A percentile compares a stretch with the other conserved stretches of the same genome.
Conservation (phyloP, 2,329 filamentous ascomycete genomes). For the Fusarium continuum region DNA sequence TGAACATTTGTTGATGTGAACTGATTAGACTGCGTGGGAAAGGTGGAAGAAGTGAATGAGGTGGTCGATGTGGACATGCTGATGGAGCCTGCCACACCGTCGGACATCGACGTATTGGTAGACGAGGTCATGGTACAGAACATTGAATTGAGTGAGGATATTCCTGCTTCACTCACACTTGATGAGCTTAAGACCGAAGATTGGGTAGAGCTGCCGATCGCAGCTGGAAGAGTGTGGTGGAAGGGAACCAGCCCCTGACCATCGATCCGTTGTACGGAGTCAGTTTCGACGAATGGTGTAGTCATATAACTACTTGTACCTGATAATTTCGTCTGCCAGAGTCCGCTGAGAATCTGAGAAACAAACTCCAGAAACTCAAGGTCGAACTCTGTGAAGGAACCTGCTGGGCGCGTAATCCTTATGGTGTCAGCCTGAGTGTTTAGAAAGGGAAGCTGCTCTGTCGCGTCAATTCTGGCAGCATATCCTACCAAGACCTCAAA, state of each 20-base stretch:
- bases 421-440: neutral
- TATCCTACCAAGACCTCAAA: neutral
- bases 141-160: too few relatives aligned
- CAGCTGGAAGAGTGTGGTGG: rapidly evolving
- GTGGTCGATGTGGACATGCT: neutral
- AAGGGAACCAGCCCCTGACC: too few relatives aligned
- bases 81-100: neutral
- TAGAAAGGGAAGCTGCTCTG: neutral
- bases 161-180: too few relatives aligned
- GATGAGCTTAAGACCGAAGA: neutral
- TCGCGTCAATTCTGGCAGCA: neutral
- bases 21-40: rapidly evolving
- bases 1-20: neutral
- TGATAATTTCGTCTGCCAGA: too few relatives aligned
- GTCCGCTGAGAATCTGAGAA: neutral
- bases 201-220: too few relatives aligned
- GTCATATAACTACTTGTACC: too few relatives aligned
- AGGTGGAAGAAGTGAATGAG: neutral
- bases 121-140: neutral
- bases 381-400: neutral
- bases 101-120: neutral
- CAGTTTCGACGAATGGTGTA: too few relatives aligned
- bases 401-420: neutral
- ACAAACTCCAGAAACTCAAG: neutral
- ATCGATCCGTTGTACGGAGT: too few relatives aligned